phyloP scores from a whole-genome alignment of 2,329 filamentous ascomycete genomes.

The Neonectria ditissima region DNA sequence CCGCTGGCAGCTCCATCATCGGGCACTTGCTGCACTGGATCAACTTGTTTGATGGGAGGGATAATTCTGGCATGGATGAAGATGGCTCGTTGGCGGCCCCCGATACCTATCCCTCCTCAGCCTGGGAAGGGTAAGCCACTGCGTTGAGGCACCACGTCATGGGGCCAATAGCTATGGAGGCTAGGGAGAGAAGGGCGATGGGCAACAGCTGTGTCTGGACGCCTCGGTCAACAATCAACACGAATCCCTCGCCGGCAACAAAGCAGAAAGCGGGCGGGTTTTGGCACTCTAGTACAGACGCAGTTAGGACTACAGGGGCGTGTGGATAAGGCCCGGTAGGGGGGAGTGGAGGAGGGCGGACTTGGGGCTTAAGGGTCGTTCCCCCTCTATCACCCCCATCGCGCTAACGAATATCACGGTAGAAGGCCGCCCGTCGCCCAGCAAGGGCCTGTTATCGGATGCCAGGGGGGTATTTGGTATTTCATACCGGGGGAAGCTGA shows the following conservation, averaged over 20 bases:
- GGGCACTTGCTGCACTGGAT: conserved; percentile 13
- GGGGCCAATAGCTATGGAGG: neutral
- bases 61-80: conserved; percentile 9
- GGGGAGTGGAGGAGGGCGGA: neutral
- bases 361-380: conserved; percentile 4
- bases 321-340: conserved; percentile 3
- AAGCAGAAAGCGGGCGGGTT: neutral
- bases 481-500: neutral
- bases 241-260: neutral
- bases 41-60: conserved; percentile 16
- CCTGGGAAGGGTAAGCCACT: conserved; percentile 16
- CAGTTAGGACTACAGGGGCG: conserved; percentile 3
- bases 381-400: neutral
- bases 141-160: conserved; percentile 13
- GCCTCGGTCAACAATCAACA: neutral
- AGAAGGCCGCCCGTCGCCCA: neutral
- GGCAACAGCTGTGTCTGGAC: neutral
- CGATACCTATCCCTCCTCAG: conserved; percentile 9
- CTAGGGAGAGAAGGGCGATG: neutral
- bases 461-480: neutral
- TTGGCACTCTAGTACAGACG: neutral
- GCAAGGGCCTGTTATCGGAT: conserved; percentile 2
- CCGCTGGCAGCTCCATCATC: conserved; percentile 19
- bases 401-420: neutral
- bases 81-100: neutral